These are phyloP conservation scores for Thielaviopsis populi DNA, from an alignment of 2,329 filamentous ascomycete genomes.

Conservation along the genomic window DNA sequence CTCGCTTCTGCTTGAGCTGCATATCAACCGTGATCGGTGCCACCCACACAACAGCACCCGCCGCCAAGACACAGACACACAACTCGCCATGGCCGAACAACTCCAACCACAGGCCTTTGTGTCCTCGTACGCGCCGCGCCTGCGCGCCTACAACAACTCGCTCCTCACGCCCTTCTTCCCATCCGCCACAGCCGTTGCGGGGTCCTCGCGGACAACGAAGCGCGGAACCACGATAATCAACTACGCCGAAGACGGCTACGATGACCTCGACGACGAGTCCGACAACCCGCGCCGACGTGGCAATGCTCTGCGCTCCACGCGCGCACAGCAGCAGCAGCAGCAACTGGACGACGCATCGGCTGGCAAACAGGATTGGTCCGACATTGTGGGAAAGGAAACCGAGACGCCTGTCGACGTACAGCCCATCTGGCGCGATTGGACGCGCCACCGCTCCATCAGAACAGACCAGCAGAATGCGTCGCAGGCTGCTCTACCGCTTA, in stretches of 20 bases:
- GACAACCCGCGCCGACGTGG: conserved; percentile 63
- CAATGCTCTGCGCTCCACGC: conserved; percentile 68
- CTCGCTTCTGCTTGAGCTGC: background rate
- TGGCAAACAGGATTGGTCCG: conserved; percentile 48
- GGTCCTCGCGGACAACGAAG: conserved; percentile 72
- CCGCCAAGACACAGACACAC: background rate
- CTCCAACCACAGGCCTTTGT: conserved; percentile 65
- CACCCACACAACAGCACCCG: background rate
- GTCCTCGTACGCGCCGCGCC: conserved; percentile 77
- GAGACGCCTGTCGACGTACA: conserved; percentile 66
- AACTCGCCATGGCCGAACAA: conserved; percentile 9
- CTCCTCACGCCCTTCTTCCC: conserved; percentile 74
- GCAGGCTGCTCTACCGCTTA: conserved; percentile 66
- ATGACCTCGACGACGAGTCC: conserved; percentile 60
- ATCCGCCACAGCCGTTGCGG: conserved; percentile 46
- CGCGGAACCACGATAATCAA: conserved; percentile 93
- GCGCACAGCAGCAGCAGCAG: conserved; percentile 30
- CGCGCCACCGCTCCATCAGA: conserved; percentile 49
- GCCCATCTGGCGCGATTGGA: conserved; percentile 91
- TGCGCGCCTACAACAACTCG: conserved; percentile 83
- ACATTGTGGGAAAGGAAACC: conserved; percentile 74
- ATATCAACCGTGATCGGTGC: background rate
- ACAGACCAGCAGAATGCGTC: conserved; percentile 46
- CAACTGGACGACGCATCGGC: conserved; percentile 46
- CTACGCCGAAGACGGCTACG: conserved; percentile 91